Base-by-base conservation (phyloP, 352 stramenopile genomes). In the Globisporangium parvum region DNA sequence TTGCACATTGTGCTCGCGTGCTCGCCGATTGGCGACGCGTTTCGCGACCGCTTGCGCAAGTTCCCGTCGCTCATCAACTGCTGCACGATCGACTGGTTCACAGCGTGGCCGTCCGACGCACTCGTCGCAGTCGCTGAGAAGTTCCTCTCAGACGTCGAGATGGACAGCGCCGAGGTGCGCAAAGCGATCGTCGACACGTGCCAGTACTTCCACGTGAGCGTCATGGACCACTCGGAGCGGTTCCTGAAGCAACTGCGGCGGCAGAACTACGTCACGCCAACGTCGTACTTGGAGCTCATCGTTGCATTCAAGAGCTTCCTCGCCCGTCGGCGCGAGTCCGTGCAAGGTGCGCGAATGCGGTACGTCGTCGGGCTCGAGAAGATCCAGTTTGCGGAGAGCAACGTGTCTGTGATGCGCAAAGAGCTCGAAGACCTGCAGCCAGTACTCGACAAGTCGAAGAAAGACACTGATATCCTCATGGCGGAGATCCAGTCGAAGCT, bases 61-160 rank as follows among this genome's bases (percentile, higher is more conserved):
- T 98, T 98, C 70, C 94, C 94, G 14, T 97, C 89, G 39, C 76
- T 98, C 9, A 97, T 98, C 71, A 98, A 98, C 61, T 98, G 94
- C 67, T 98, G 94, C 59, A 97, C 91, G n/a, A 98, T 98, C 63
- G 93, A 98, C 62, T 98, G 94, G 94, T 98, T 98, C 66, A 98
- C 88, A 9, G 85, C 91, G 15, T 98, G 94, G 94, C 94, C 94
- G 2, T 73, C 76, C 0, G 94, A 98, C 60, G 93, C 94, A 1
- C 70, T 98, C 1, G 79, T 97, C 1, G 93, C 94, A 2, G 94
- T 98, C 28, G 94, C 94, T 1, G 75, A 97, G 42, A 96, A 95
- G 48, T 98, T 98, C 58, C 66, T 98, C 18, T 70, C 78, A 17
- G 84, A 92, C 35, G 85, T 98, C 10, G 76, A 95, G 51, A 96